Percentiles rank a stretch among this genome's conserved stretches.
Conservation (phyloP, 2,329 filamentous ascomycete species). For the Fusarium tupiense region DNA sequence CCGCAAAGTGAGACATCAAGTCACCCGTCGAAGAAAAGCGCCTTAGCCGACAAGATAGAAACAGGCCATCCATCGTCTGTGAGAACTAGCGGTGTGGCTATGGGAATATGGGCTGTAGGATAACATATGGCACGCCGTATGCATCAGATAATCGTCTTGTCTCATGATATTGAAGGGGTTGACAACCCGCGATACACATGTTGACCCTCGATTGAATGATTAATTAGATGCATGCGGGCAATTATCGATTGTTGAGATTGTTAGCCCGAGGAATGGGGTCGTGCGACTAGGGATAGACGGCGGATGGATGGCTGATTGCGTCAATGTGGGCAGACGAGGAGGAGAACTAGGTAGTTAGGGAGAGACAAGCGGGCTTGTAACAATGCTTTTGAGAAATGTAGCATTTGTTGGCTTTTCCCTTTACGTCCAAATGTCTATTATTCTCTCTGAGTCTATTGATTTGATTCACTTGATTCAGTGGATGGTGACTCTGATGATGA, state of each 20-base stretch:
- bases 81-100: slow-evolving; percentile 40
- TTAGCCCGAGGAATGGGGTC: slow-evolving; percentile 15
- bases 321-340: slow-evolving; percentile 12
- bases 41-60: slow-evolving; percentile 33
- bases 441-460: not conserved
- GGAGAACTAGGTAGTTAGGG: not conserved
- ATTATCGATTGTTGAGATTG: slow-evolving; percentile 9
- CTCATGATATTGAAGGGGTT: slow-evolving; percentile 30
- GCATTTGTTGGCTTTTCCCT: slow-evolving; percentile 3
- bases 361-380: slow-evolving; percentile 15
- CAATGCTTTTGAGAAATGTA: not conserved
- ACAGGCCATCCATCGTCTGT: slow-evolving; percentile 15
- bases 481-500: slow-evolving; percentile 9
- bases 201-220: not conserved
- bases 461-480: slow-evolving; percentile 16
- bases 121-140: slow-evolving; percentile 18
- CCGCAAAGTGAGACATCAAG: slow-evolving; percentile 38
- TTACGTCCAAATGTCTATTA: slow-evolving; percentile 8
- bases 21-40: slow-evolving; percentile 18
- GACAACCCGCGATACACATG: not conserved
- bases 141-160: slow-evolving; percentile 32
- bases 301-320: slow-evolving; percentile 23
- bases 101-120: slow-evolving; percentile 10
- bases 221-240: slow-evolving; percentile 10
- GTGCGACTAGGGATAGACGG: not conserved